Evolutionary conservation across 495 filamentous ascomycete species (phyloP).

Genomic region (Tuber brumale): DNA sequence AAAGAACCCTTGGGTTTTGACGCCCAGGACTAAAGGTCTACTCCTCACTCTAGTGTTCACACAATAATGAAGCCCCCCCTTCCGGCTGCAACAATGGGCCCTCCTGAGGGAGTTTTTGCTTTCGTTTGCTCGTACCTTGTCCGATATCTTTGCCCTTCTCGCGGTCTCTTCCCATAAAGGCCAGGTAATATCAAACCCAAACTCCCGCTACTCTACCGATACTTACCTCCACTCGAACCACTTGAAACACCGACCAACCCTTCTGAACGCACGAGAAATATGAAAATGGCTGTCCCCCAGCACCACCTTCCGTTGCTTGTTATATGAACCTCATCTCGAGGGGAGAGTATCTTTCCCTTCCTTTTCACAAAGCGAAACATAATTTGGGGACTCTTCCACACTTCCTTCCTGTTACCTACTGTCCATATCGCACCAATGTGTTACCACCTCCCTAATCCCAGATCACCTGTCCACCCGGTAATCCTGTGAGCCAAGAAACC

Average conservation of each 20-base stretch:
- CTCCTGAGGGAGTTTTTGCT: not conserved
- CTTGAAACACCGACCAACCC: not conserved
- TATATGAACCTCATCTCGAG: no score
- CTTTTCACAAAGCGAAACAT: not conserved
- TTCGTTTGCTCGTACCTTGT: not conserved
- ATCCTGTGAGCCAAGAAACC: not conserved
- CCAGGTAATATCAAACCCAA: not conserved
- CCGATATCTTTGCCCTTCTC: not conserved
- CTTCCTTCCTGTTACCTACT: not conserved
- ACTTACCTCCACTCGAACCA: not conserved
- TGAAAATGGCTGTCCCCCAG: no score
- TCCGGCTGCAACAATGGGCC: not conserved
- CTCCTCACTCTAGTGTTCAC: not conserved
- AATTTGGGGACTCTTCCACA: not conserved
- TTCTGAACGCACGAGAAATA: not conserved
- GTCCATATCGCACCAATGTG: not conserved
- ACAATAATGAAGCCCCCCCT: not conserved
- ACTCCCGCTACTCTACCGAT: not conserved
- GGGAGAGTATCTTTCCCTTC: not conserved
- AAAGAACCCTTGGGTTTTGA: not conserved
- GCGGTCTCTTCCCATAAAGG: not conserved
- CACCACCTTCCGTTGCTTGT: no score
- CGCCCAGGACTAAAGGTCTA: not conserved
- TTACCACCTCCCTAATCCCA: not conserved
- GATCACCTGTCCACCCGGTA: not conserved